Base-by-base conservation (phyloP, 371 early-diverging fungal species). In the Saksenaea oblongispora region DNA sequence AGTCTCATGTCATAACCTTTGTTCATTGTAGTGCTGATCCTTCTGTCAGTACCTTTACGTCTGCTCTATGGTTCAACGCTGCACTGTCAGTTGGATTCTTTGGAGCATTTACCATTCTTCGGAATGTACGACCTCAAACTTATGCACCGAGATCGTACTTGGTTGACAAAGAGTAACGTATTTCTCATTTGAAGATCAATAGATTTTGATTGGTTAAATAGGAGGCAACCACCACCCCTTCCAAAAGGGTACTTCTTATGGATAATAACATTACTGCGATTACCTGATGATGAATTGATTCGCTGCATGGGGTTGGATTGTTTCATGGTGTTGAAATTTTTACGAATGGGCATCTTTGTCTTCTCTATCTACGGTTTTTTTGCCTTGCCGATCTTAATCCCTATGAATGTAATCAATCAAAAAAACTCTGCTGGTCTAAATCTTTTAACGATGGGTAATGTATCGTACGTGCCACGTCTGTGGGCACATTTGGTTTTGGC, bases 261-360 rank as follows among this genome's bases (percentile, higher is more conserved):
- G 93, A 73, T 93, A 58, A 53, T 72, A 15, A 70, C 84, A 1
- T 62, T 87, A 27, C 73, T 91, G n/a, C 66, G 64, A 34, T 73
- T 84, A 62, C 63, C 75, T 39, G 91, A 92, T 56, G 76, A 78
- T 3, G 78, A 78, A 11, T 70, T 92, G 10, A 79, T 91, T 17
- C 71, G 73, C 22, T 76, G 83, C 4, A 83, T 87, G 62, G 91
- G 91, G 2, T 81, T 93, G 42, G 93, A 93, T 72, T 80, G 89
- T 13, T 93, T 84, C 72, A 89, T 93, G 91, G 89, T 90, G 31
- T 66, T 92, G n/a, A 83, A 87, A 39, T 86, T 89, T 61, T 70
- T 91, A 27, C 79, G 88, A 51, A 82, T 91, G 71, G 84, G 84
- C 9, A 73, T 79, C 57, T 64, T 79, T 4, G 65, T 75, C 15